These are phyloP conservation scores for Circinella minor DNA, from an alignment of 371 early-diverging fungal genomes.

Conservation along the genomic window DNA sequence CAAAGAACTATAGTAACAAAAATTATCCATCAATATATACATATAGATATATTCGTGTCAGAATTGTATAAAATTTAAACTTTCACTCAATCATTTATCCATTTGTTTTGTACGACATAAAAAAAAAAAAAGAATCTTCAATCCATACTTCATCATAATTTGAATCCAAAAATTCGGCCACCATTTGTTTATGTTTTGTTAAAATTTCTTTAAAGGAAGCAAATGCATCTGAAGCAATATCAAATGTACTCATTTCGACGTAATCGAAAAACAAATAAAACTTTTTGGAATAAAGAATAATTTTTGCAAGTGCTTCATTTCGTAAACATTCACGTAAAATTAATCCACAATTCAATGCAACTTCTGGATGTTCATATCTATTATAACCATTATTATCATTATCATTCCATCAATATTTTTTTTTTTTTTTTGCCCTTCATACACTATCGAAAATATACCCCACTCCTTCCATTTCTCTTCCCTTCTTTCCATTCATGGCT, in stretches of 20 bases:
- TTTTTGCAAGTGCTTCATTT: constrained; percentile 89
- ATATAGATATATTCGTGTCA: not conserved
- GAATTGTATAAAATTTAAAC: too few relatives aligned
- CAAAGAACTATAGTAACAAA: constrained; percentile 75
- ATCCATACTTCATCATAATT: constrained; percentile 84
- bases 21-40: not conserved
- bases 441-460: not conserved
- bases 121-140: too few relatives aligned
- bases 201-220: constrained; percentile 97
- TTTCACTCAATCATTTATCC: too few relatives aligned
- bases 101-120: too few relatives aligned
- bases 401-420: too few relatives aligned
- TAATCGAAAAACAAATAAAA: constrained; percentile 94
- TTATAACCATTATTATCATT: not conserved
- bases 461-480: not conserved
- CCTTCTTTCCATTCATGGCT: not conserved
- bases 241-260: constrained; percentile 96
- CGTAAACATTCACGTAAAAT: constrained; percentile 95
- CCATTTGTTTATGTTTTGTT: constrained; percentile 91
- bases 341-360: constrained; percentile 96
- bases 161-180: constrained; percentile 85
- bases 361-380: constrained; percentile 93
- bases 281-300: constrained; percentile 79
- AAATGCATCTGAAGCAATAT: constrained; percentile 97
- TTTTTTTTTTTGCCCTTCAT: too few relatives aligned